These are phyloP conservation scores for Paecilomyces variotii DNA, from an alignment of 2,329 filamentous ascomycete genomes.

Conservation along the genomic window DNA sequence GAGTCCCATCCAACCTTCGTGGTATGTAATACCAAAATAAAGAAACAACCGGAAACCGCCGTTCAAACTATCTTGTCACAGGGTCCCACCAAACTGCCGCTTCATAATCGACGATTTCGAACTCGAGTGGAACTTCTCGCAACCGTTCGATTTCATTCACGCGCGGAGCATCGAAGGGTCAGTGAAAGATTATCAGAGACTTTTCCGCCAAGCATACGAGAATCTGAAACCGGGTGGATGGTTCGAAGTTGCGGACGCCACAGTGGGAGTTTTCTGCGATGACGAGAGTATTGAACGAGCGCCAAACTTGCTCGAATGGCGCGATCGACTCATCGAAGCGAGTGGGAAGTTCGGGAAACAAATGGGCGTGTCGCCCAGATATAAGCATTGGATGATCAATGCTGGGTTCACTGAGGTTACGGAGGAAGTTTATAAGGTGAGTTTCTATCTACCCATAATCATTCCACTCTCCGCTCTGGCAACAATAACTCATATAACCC, in stretches of 20 bases:
- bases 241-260: constrained; percentile 11
- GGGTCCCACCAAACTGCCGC: constrained; percentile 18
- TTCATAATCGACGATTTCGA: constrained; percentile 20
- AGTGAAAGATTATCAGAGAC: constrained; percentile 13
- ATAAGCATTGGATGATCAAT: constrained; percentile 13
- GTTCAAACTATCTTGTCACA: neutral
- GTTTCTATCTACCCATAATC: neutral
- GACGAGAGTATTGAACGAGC: constrained; percentile 7
- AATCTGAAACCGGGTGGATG: constrained; percentile 15
- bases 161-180: constrained; percentile 14
- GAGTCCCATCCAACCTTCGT: constrained; percentile 24
- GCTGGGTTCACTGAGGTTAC: constrained; percentile 21
- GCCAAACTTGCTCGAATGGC: constrained; percentile 9
- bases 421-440: constrained; percentile 14
- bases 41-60: neutral
- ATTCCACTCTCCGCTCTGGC: no score
- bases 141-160: constrained; percentile 18
- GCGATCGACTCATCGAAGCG: constrained; percentile 11
- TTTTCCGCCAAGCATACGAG: constrained; percentile 11
- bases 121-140: constrained; percentile 14
- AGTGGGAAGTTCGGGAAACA: constrained; percentile 15
- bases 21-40: constrained; percentile 1
- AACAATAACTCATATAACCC: neutral
- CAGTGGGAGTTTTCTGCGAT: constrained; percentile 9
- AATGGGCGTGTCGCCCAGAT: constrained; percentile 9